phyloP scores from a whole-genome alignment of 2,329 filamentous ascomycete species.

The Corynespora cassiicola region DNA sequence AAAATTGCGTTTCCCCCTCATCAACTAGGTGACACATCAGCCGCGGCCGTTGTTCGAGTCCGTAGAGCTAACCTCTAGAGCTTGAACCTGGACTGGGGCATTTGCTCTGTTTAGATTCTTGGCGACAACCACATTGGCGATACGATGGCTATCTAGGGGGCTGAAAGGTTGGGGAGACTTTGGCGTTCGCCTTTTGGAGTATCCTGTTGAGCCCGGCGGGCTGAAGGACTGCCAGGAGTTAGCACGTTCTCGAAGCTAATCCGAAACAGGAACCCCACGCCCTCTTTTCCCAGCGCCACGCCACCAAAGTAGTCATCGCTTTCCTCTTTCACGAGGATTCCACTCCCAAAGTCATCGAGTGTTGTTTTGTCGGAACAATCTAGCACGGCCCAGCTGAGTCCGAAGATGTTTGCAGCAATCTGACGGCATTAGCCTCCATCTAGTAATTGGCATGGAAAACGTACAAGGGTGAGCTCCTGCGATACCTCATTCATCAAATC shows the following conservation, averaged over 20 bases:
- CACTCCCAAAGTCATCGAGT: conserved; percentile 79
- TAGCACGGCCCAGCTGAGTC: conserved; percentile 72
- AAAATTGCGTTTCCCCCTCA: conserved; percentile 79
- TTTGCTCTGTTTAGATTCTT: conserved; percentile 77
- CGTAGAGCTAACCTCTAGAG: conserved; percentile 58
- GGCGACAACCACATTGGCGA: conserved; percentile 84
- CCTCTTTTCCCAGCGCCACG: too few relatives aligned
- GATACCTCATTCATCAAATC: conserved; percentile 71
- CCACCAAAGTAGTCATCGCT: conserved; percentile 29
- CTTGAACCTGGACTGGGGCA: conserved; percentile 83
- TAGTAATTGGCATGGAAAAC: conserved; percentile 9
- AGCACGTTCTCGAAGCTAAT: too few relatives aligned
- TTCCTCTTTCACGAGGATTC: conserved; percentile 63
- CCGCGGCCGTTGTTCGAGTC: conserved; percentile 7
- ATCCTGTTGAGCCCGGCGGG: conserved; percentile 22
- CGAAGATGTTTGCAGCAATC: conserved; percentile 75
- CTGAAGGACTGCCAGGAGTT: conserved; percentile 22
- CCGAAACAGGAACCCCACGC: too few relatives aligned
- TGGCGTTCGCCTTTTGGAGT: conserved; percentile 32
- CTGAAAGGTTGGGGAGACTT: conserved; percentile 38
- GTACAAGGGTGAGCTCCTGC: conserved; percentile 74
- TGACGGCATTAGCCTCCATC: conserved; percentile 41
- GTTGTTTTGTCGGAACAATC: conserved; percentile 76
- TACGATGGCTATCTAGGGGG: conserved; percentile 58
- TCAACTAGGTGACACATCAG: conserved; percentile 64